phyloP scores from a whole-genome alignment of 495 filamentous ascomycete genomes.

The Penicillium bialowiezense region DNA sequence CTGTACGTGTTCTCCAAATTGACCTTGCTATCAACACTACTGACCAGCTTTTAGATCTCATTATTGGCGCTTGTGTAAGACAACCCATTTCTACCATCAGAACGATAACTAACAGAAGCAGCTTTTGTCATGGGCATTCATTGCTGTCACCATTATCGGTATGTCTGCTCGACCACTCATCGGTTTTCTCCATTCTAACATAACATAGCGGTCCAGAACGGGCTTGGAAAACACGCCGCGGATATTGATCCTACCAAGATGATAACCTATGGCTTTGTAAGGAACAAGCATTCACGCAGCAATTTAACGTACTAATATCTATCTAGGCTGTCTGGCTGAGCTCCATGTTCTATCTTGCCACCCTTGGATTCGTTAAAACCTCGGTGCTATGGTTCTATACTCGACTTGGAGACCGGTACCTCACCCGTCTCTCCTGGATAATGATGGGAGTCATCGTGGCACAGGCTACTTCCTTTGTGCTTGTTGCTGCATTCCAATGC shows the following conservation, averaged over 20 bases:
- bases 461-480: slow-evolving; percentile 35
- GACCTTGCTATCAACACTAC: not conserved
- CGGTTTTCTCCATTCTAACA: slow-evolving; percentile 4
- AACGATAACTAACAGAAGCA: slow-evolving; percentile 15
- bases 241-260: slow-evolving; percentile 20
- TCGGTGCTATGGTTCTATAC: slow-evolving; percentile 42
- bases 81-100: not conserved
- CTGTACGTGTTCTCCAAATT: slow-evolving; percentile 21
- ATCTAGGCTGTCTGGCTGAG: slow-evolving; percentile 37
- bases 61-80: slow-evolving; percentile 36
- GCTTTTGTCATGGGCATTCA: slow-evolving; percentile 37
- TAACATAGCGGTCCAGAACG: slow-evolving; percentile 29
- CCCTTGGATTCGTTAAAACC: slow-evolving; percentile 39
- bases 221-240: slow-evolving; percentile 29
- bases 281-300: not conserved
- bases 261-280: slow-evolving; percentile 32
- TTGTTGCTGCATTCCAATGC: slow-evolving; percentile 40
- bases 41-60: slow-evolving; percentile 26
- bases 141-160: slow-evolving; percentile 34
- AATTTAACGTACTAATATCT: not conserved
- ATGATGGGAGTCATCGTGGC: slow-evolving; percentile 31
- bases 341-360: slow-evolving; percentile 41
- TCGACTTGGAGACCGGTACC: slow-evolving; percentile 31
- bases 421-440: slow-evolving; percentile 28
- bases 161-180: slow-evolving; percentile 3